phyloP scores from a whole-genome alignment of 1,284 basidiomycete species.

The Schizopora paradoxa region DNA sequence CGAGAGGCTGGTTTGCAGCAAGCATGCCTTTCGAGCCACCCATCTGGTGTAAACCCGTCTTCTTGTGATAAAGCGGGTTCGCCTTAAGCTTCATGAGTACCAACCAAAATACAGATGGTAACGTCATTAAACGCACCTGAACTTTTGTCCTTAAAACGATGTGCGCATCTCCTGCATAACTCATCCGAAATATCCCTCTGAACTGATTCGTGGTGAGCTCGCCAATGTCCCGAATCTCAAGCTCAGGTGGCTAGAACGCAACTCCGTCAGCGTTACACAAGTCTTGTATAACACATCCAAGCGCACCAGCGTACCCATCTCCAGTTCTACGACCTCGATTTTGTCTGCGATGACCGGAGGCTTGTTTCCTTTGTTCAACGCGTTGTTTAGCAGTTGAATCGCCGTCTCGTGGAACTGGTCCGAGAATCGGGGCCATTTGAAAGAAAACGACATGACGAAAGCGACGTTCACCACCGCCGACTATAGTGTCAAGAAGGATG shows the following conservation, averaged over 20 bases:
- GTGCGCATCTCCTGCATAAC: conserved; percentile 94
- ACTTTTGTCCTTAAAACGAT: conserved; percentile 95
- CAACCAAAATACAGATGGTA: background rate
- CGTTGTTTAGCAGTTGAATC: conserved; percentile 89
- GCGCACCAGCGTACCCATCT: conserved; percentile 94
- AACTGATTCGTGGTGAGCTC: conserved; percentile 96
- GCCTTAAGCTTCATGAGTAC: conserved; percentile 48
- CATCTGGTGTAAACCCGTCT: conserved; percentile 75
- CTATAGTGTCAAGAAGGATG: conserved; percentile 5
- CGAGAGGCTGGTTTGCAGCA: conserved; percentile 86
- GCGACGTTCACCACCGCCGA: conserved; percentile 14
- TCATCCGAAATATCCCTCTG: conserved; percentile 93
- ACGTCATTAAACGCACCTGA: conserved; percentile 54
- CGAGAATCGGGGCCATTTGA: conserved; percentile 97
- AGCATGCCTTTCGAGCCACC: conserved; percentile 77
- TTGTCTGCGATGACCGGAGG: conserved; percentile 96
- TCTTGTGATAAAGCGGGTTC: conserved; percentile 91
- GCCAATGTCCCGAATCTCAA: conserved; percentile 97
- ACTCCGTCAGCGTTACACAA: background rate
- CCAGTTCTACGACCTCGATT: conserved; percentile 95
- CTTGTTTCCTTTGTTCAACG: conserved; percentile 96
- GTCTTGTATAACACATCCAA: conserved; percentile 4
- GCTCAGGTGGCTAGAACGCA: conserved; percentile 77
- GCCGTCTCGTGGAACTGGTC: conserved; percentile 93
- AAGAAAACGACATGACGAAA: conserved; percentile 85